These are phyloP conservation scores for Dendrobium officinale DNA, from an alignment of 106 monocot species.

Conservation along the genomic window DNA sequence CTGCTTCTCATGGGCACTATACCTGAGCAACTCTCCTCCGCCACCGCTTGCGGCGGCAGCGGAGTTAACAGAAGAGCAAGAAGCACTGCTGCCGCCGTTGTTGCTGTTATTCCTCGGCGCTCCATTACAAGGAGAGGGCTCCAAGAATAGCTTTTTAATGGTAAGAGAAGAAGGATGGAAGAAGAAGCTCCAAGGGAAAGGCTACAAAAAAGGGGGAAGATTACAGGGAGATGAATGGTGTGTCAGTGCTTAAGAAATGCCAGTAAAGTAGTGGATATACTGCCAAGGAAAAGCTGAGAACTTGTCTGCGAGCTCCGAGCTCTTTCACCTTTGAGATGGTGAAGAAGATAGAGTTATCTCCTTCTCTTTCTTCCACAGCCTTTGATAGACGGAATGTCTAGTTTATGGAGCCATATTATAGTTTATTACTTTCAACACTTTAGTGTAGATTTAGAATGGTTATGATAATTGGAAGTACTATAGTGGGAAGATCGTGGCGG, in stretches of 20 bases:
- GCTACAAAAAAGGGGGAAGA: background rate
- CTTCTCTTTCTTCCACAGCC: no score
- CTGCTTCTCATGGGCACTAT: slow-evolving; percentile 24
- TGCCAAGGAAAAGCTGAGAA: background rate
- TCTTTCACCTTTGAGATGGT: background rate
- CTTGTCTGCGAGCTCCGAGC: background rate
- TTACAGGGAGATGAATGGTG: background rate
- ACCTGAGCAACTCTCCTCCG: slow-evolving; percentile 15
- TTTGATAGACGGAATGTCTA: no score
- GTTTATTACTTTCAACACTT: no score
- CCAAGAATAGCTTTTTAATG: background rate
- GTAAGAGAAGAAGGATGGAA: background rate
- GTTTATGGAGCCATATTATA: no score
- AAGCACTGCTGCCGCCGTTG: background rate
- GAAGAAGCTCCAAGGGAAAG: background rate
- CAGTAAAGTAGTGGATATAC: background rate
- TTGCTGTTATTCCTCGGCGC: background rate
- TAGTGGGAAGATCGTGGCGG: no score
- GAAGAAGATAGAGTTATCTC: no score
- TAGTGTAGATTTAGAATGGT: no score
- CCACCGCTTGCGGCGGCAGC: background rate
- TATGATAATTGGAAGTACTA: no score
- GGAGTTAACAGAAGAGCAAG: background rate
- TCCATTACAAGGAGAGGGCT: background rate
- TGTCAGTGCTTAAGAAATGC: background rate